phyloP scores from a whole-genome alignment of 2,329 filamentous ascomycete species.

The Drechslerella coelobrocha region DNA sequence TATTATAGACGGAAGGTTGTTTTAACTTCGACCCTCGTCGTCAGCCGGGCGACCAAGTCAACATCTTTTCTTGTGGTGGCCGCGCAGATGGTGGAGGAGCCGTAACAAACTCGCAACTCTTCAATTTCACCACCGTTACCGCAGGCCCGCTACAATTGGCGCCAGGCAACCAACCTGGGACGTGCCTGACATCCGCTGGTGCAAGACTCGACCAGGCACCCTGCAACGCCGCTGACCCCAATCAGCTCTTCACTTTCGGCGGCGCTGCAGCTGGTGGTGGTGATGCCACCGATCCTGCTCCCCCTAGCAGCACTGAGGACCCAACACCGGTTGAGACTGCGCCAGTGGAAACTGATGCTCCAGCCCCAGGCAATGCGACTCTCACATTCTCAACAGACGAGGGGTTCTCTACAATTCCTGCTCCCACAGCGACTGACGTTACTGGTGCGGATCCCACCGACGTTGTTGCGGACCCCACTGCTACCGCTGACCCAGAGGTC shows the following conservation, averaged over 20 bases:
- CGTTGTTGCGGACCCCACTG: background rate
- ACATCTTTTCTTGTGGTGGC: constrained; percentile 68
- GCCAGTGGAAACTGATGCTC: background rate
- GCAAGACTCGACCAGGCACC: constrained; percentile 60
- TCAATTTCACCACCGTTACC: constrained; percentile 60
- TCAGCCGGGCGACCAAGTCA: constrained; percentile 63
- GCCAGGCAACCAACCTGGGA: constrained; percentile 61
- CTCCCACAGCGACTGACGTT: constrained; percentile 5
- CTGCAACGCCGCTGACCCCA: constrained; percentile 59
- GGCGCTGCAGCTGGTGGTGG: constrained; percentile 25
- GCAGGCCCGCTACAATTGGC: constrained; percentile 60
- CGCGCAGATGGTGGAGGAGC: constrained; percentile 64
- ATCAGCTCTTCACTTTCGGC: constrained; percentile 60
- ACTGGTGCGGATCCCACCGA: constrained; percentile 17
- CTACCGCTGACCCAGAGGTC: constrained; percentile 7
- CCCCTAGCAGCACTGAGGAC: background rate
- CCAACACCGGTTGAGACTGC: background rate
- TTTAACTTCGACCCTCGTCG: constrained; percentile 67
- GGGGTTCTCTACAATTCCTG: background rate
- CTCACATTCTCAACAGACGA: background rate
- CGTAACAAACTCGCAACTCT: constrained; percentile 65
- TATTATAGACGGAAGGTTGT: constrained; percentile 64
- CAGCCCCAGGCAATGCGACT: constrained; percentile 13
- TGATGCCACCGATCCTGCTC: constrained; percentile 12
- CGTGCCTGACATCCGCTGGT: constrained; percentile 62